Evolutionary conservation across 805 yeast species (phyloP).

Genomic region (Isabelozyma heimii): DNA sequence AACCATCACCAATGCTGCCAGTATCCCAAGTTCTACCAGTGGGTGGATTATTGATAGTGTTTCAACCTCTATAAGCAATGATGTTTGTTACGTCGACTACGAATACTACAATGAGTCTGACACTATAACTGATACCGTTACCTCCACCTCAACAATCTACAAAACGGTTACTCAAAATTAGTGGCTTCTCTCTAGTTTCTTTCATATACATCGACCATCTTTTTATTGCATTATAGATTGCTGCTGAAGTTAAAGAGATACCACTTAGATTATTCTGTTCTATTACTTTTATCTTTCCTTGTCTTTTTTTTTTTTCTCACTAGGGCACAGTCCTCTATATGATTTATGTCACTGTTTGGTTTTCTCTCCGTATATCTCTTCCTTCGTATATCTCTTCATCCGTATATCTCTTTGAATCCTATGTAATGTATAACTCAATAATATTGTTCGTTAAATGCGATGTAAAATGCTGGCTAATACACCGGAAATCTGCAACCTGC

Average conservation of each 20-base stretch:
- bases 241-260: background rate
- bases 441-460: background rate
- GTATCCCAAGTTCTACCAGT: conserved; percentile 21
- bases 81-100: conserved; percentile 35
- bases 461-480: background rate
- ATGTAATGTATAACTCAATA: background rate
- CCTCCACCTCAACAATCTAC: conserved; percentile 36
- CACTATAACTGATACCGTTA: conserved; percentile 30
- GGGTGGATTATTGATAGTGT: conserved; percentile 34
- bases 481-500: background rate
- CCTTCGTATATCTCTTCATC: background rate
- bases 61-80: conserved; percentile 25
- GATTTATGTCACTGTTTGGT: background rate
- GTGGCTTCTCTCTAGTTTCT: background rate
- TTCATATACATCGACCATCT: background rate
- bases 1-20: conserved; percentile 23
- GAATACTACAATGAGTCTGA: conserved; percentile 33
- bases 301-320: background rate
- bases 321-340: background rate
- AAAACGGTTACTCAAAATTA: conserved; percentile 27
- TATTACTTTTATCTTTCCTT: background rate
- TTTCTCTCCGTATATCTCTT: background rate
- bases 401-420: background rate
- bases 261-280: background rate
- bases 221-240: background rate